Evolutionary conservation across 225 moss, liverwort and hornwort genomes (phyloP).

Genomic region (Pseudisothecium myosuroides): DNA sequence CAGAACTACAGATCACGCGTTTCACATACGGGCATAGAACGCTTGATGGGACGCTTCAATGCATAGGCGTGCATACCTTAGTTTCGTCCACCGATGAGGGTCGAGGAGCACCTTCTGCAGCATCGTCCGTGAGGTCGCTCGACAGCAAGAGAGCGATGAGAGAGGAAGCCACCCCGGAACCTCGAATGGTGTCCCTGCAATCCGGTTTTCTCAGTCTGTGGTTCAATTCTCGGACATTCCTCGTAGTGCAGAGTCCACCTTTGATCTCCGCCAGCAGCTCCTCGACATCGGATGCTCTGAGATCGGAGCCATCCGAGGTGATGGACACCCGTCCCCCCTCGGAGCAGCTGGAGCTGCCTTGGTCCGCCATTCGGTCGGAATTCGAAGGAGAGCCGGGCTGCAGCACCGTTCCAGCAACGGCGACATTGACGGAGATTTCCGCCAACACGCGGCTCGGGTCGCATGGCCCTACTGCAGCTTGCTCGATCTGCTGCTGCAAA

Average conservation of each 20-base stretch:
- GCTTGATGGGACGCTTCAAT: neutral
- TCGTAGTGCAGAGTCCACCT: slow-evolving; percentile 5
- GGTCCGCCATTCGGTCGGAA: slow-evolving; percentile 13
- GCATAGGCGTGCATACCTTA: neutral
- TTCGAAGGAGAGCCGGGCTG: slow-evolving; percentile 12
- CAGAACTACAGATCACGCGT: neutral
- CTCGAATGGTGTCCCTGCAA: neutral
- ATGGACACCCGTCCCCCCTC: slow-evolving; percentile 20
- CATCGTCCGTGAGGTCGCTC: neutral
- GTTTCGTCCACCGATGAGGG: neutral
- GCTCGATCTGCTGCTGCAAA: slow-evolving; percentile 3
- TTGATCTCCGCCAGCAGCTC: slow-evolving; percentile 20
- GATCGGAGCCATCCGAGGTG: neutral
- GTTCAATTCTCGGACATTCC: neutral
- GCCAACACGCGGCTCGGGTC: neutral
- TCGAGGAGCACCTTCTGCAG: neutral
- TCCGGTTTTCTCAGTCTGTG: slow-evolving; percentile 2
- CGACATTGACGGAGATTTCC: slow-evolving; percentile 2
- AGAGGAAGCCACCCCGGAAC: slow-evolving; percentile 8
- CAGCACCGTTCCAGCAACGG: neutral
- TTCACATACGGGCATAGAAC: neutral
- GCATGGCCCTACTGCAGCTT: neutral
- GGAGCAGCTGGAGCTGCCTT: neutral
- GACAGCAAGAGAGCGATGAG: slow-evolving; percentile 12
- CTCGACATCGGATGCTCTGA: slow-evolving; percentile 4